A percentile compares a stretch with the other conserved stretches of the same genome.
These are phyloP conservation scores for Lupinus albus DNA, from an alignment of 306 rosid genomes.

Conservation along the genomic window DNA sequence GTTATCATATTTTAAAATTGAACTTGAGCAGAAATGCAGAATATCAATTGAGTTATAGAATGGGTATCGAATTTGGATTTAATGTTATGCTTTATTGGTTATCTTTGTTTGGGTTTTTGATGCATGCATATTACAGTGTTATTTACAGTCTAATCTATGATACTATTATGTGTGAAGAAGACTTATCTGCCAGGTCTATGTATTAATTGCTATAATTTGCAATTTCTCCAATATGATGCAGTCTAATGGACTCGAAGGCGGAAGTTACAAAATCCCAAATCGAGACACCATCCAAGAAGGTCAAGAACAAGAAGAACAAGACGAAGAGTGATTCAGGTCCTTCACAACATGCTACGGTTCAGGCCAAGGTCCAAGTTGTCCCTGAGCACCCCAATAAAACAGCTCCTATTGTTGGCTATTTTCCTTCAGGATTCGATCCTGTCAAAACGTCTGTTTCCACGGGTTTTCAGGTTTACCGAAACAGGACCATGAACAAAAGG, in stretches of 20 bases:
- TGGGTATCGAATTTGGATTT: too few species aligned
- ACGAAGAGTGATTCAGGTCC: constrained; percentile 38
- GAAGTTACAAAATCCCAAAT: constrained; percentile 39
- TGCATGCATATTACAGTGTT: too few species aligned
- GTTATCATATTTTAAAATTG: too few species aligned
- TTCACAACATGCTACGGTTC: constrained; percentile 11
- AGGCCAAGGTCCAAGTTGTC: constrained; percentile 56
- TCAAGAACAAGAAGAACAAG: constrained; percentile 41
- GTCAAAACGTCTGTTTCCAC: constrained; percentile 29
- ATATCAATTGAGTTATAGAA: too few species aligned
- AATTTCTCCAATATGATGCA: not conserved
- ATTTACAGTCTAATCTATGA: too few species aligned
- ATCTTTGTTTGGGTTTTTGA: too few species aligned
- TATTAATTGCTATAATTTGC: not conserved
- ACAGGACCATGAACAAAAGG: constrained; percentile 56
- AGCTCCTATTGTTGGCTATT: constrained; percentile 73
- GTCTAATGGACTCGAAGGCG: constrained; percentile 56
- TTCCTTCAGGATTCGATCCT: constrained; percentile 80
- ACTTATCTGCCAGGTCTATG: not conserved
- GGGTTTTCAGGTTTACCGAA: constrained; percentile 49
- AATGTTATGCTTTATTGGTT: too few species aligned
- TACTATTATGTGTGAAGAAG: too few species aligned
- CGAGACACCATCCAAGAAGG: constrained; percentile 37
- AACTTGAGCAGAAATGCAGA: too few species aligned
- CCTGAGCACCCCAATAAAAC: constrained; percentile 48